phyloP scores from a whole-genome alignment of 768 basidiomycete genomes.

The Xanthoconium stramineum region DNA sequence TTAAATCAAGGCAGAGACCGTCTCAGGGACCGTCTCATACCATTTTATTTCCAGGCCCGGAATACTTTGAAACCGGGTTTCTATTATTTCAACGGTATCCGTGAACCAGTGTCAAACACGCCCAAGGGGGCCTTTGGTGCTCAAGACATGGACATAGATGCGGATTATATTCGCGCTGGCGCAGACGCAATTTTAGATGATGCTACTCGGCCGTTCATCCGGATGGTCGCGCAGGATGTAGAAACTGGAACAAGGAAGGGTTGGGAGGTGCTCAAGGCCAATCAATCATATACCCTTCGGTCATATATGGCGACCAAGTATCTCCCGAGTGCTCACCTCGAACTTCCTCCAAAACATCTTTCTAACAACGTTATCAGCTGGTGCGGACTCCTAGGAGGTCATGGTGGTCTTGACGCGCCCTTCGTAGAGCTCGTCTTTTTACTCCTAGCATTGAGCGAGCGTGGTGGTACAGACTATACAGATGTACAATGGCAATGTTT shows the following conservation, averaged over 20 bases:
- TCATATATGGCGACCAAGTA: constrained; percentile 22
- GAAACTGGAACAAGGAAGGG: too few relatives aligned
- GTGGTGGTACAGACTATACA: background rate
- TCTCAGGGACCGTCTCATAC: too few relatives aligned
- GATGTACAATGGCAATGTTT: constrained; percentile 7
- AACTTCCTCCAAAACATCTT: constrained; percentile 16
- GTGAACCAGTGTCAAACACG: background rate
- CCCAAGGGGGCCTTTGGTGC: constrained; percentile 4
- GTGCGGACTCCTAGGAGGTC: background rate
- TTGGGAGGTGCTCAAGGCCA: constrained; percentile 22
- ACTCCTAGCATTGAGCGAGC: background rate
- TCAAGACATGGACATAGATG: background rate
- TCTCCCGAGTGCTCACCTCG: constrained; percentile 15
- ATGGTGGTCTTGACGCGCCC: background rate
- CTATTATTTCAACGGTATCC: too few relatives aligned
- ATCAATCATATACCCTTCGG: constrained; percentile 27
- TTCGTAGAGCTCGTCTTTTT: background rate
- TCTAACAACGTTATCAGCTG: constrained; percentile 28
- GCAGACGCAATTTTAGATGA: too few relatives aligned
- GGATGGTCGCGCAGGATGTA: too few relatives aligned
- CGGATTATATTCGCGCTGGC: too few relatives aligned
- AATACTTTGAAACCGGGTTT: too few relatives aligned
- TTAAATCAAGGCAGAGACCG: constrained; percentile 15
- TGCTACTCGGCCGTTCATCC: too few relatives aligned
- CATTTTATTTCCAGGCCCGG: too few relatives aligned